Percentiles rank a stretch among this genome's conserved stretches.
Conservation (phyloP, 73 alveolate genomes). For the Blepharisma stoltei region DNA sequence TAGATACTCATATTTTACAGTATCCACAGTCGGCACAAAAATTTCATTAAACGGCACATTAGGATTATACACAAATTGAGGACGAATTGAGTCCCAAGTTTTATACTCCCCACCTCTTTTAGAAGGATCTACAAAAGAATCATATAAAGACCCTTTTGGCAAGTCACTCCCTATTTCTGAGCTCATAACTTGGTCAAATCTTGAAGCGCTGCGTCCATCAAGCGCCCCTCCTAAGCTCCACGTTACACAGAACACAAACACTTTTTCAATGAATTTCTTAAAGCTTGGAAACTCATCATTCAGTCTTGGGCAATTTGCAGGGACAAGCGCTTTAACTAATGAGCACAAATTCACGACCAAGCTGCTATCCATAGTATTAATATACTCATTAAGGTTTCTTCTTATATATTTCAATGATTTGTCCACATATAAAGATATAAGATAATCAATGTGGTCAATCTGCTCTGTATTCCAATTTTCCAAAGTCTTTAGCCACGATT, state of each 20-base stretch:
- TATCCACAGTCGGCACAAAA: conserved; percentile 97
- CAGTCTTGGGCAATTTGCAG: not conserved
- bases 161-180: conserved; percentile 7
- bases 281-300: not conserved
- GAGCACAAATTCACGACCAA: not conserved
- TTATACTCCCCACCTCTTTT: conserved; percentile 8
- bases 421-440: conserved; percentile 36
- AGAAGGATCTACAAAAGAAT: not conserved
- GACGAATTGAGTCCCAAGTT: conserved; percentile 24
- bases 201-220: not conserved
- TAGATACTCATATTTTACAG: conserved; percentile 51
- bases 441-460: conserved; percentile 43
- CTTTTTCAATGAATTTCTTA: conserved; percentile 37
- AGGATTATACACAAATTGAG: conserved; percentile 80
- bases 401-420: not conserved
- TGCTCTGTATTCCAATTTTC: conserved; percentile 53
- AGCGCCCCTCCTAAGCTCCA: conserved; percentile 95
- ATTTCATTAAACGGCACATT: conserved; percentile 92
- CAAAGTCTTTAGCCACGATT: conserved; percentile 79
- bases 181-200: not conserved
- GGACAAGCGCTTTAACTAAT: conserved; percentile 32
- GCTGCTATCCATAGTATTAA: conserved; percentile 51
- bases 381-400: conserved; percentile 51
- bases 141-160: not conserved
- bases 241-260: conserved; percentile 81